These are phyloP conservation scores for Colletotrichum eleusines DNA, from an alignment of 2,329 filamentous ascomycete genomes.

Conservation along the genomic window DNA sequence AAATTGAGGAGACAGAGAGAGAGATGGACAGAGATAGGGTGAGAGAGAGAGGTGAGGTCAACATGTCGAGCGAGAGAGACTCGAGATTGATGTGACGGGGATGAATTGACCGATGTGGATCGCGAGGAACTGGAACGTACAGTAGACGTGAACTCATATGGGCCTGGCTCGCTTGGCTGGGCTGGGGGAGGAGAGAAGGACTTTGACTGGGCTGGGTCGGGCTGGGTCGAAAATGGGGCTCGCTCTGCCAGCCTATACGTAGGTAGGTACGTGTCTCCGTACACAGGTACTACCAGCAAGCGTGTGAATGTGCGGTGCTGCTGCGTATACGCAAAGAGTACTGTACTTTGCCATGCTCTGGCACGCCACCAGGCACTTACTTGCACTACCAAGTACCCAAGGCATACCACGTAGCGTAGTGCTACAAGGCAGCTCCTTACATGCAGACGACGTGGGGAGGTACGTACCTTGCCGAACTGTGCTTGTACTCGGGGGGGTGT, in stretches of 20 bases:
- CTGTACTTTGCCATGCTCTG: slow-evolving; percentile 35
- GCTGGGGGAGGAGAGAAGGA: not conserved
- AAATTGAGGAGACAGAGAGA: too few species aligned
- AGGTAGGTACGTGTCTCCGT: too few species aligned
- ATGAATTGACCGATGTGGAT: not conserved
- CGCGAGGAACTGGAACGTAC: not conserved
- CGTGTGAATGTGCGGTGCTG: slow-evolving; percentile 15
- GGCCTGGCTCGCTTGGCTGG: too few species aligned
- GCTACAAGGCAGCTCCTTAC: slow-evolving; percentile 30
- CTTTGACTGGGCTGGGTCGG: too few species aligned
- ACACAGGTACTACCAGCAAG: not conserved
- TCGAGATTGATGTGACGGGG: not conserved
- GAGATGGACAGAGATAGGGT: too few species aligned
- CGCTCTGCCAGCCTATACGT: too few species aligned
- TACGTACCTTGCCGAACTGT: slow-evolving; percentile 9
- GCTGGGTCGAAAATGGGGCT: too few species aligned
- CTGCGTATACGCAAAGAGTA: slow-evolving; percentile 30
- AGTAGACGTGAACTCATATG: not conserved
- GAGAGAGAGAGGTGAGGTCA: too few species aligned
- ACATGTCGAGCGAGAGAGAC: not conserved
- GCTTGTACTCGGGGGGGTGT: not conserved
- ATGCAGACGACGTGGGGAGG: not conserved
- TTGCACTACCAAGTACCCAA: not conserved
- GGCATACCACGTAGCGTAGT: too few species aligned
- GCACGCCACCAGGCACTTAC: slow-evolving; percentile 24